Percentiles rank a stretch among this genome's conserved stretches.
These are phyloP conservation scores for Ceriops decandra DNA, from an alignment of 345 rosid species.

Conservation along the genomic window DNA sequence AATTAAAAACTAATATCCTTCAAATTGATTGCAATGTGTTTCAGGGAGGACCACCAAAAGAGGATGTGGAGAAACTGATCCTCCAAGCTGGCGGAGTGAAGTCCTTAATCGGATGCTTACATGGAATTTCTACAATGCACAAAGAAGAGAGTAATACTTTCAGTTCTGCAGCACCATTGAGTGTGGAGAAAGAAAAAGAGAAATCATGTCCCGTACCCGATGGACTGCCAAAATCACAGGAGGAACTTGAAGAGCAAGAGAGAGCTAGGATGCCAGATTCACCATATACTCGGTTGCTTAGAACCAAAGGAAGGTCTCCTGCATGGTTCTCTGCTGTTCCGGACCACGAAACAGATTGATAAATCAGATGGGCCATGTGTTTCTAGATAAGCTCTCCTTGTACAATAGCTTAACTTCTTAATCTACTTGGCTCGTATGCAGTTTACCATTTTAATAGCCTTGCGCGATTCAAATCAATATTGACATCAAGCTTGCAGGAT, in stretches of 20 bases:
- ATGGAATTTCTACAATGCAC: slow-evolving; percentile 47
- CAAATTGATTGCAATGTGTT: slow-evolving; percentile 11
- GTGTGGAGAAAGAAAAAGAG: slow-evolving; percentile 24
- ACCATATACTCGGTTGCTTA: slow-evolving; percentile 57
- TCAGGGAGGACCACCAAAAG: slow-evolving; percentile 49
- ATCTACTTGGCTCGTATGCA: too few relatives aligned
- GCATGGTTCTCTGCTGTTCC: slow-evolving; percentile 76
- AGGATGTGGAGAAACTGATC: slow-evolving; percentile 62
- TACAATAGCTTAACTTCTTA: too few relatives aligned
- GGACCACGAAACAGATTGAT: slow-evolving; percentile 69
- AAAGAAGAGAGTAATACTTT: slow-evolving; percentile 27
- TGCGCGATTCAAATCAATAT: too few relatives aligned
- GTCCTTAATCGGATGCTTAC: slow-evolving; percentile 61
- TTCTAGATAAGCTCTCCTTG: too few relatives aligned
- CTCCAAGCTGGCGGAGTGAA: slow-evolving; percentile 64
- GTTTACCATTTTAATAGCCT: too few relatives aligned
- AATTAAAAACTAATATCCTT: background rate
- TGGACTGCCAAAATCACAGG: slow-evolving; percentile 63
- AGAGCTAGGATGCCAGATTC: slow-evolving; percentile 71
- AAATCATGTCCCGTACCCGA: slow-evolving; percentile 53
- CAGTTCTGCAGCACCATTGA: slow-evolving; percentile 16
- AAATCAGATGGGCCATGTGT: background rate
- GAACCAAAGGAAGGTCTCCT: slow-evolving; percentile 54
- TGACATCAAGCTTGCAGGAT: too few relatives aligned
- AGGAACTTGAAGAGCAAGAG: slow-evolving; percentile 83